phyloP scores from a whole-genome alignment of 1,139 yeast genomes.

The Pichia sp. region DNA sequence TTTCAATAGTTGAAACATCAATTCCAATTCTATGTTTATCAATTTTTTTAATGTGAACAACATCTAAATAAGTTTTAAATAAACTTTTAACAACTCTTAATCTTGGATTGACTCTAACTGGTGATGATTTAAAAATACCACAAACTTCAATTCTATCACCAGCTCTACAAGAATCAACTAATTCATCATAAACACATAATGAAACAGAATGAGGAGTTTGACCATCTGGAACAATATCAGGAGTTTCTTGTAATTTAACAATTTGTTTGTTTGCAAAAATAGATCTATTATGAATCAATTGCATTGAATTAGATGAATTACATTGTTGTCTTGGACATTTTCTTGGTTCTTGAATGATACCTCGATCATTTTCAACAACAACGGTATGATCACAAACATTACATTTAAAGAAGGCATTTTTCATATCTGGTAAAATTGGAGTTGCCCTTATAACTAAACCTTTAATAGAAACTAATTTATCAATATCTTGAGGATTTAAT shows the following conservation, averaged over 20 bases:
- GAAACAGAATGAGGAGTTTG: conserved; percentile 97
- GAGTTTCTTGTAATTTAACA: conserved; percentile 91
- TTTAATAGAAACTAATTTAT: conserved; percentile 83
- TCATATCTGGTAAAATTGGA: conserved; percentile 95
- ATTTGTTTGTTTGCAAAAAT: conserved; percentile 94
- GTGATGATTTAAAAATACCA: conserved; percentile 89
- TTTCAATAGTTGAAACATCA: conserved; percentile 66
- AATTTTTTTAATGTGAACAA: conserved; percentile 83
- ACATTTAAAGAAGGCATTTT: conserved; percentile 93
- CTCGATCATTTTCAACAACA: conserved; percentile 90
- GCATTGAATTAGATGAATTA: conserved; percentile 83
- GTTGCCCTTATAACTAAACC: conserved; percentile 89
- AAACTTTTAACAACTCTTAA: conserved; percentile 79
- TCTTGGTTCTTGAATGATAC: conserved; percentile 89
- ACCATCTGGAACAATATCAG: conserved; percentile 97
- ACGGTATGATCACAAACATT: conserved; percentile 91
- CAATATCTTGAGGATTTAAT: conserved; percentile 91
- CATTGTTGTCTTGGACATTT: conserved; percentile 88
- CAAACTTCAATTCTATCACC: conserved; percentile 96
- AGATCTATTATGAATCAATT: conserved; percentile 83
- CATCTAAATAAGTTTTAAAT: conserved; percentile 90
- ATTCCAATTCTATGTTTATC: conserved; percentile 78
- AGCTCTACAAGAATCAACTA: conserved; percentile 91
- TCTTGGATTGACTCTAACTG: conserved; percentile 81
- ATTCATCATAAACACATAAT: conserved; percentile 89